Conservation (phyloP, 805 yeast species). For the Ogataea populi-albae region DNA sequence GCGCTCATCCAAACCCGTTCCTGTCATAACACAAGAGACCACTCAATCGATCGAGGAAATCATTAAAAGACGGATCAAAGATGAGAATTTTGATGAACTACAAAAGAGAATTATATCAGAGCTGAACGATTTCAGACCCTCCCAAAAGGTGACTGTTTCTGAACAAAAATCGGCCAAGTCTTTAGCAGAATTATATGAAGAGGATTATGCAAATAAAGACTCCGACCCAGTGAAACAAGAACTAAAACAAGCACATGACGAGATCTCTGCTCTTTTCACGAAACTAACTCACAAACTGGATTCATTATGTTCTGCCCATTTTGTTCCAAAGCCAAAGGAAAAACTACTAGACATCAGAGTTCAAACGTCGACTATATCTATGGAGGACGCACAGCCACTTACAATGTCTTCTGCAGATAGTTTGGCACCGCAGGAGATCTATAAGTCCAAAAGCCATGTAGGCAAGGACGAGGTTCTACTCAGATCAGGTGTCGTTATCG, state of each 20-base stretch:
- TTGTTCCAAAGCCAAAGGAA: conserved; percentile 85
- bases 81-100: conserved; percentile 77
- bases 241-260: conserved; percentile 70
- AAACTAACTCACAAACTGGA: conserved; percentile 71
- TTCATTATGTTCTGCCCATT: conserved; percentile 90
- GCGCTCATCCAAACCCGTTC: conserved; percentile 92
- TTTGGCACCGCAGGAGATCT: conserved; percentile 94
- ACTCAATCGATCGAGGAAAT: conserved; percentile 87
- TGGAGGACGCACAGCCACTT: conserved; percentile 97
- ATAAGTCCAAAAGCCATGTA: conserved; percentile 44
- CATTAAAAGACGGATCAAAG: conserved; percentile 76
- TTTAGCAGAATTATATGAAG: conserved; percentile 89
- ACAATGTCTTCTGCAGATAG: conserved; percentile 68
- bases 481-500: conserved; percentile 74
- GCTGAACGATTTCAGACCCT: conserved; percentile 57
- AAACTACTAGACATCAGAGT: conserved; percentile 78
- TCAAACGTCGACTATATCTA: conserved; percentile 73
- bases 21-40: conserved; percentile 85
- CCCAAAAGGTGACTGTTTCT: conserved; percentile 60
- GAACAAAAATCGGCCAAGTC: conserved; percentile 85
- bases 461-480: conserved; percentile 61
- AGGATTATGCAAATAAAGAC: conserved; percentile 55
- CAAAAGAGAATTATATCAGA: conserved; percentile 70
- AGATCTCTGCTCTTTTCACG: conserved; percentile 64
- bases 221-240: conserved; percentile 53